Evolutionary conservation across 2,329 filamentous ascomycete genomes (phyloP), one percentile per base, ranked within the genome.

Genomic region (Aspergillus sp.): DNA sequence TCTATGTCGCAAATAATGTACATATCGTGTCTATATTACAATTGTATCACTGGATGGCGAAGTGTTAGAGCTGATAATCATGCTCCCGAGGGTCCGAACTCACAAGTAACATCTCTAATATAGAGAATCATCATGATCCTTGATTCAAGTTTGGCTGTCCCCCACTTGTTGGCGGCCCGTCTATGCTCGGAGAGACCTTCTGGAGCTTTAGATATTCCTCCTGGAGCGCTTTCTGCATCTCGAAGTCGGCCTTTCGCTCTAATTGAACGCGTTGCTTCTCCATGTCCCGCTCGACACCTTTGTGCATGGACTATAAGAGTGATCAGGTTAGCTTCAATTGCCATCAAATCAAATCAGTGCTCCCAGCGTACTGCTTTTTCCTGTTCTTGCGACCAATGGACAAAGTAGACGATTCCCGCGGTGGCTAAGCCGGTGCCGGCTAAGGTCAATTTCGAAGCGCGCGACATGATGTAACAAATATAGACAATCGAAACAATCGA

Each of bases 191-290:
- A 59, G 82, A 83, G 30, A 98, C 93, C 4, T 80, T 89, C 78
- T 99, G 95, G 33, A 92, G 82, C 74, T 93, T 93, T 73, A 88
- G 87, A 75, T 97, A 98, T 74, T 99, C 90, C 68, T 89, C 85
- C 77, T 98, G 93, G 48, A 99, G 80, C 6, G 83, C 84, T 62
- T 83, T 85, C 73, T 99, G 95, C 84, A 96, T 86, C 64, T 98
- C 93, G 70, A 99, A 99, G 72, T 99, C 95, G 51, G 92, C 85
- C 74, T 96, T 90, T 58, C 95, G 88, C 75, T 99, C 95, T 64
- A 86, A 84, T 78, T 97, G 97, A 64, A 97, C 74, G 46, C 90
- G 87, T 73, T 96, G 93, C 71, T 96, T 91, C 71, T 98, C 93
- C 82, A 97, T 89, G 70, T 99, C 95, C 63, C 93, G 90, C 63